phyloP scores from a whole-genome alignment of 345 rosid species.

The Bretschneidera sinensis region DNA sequence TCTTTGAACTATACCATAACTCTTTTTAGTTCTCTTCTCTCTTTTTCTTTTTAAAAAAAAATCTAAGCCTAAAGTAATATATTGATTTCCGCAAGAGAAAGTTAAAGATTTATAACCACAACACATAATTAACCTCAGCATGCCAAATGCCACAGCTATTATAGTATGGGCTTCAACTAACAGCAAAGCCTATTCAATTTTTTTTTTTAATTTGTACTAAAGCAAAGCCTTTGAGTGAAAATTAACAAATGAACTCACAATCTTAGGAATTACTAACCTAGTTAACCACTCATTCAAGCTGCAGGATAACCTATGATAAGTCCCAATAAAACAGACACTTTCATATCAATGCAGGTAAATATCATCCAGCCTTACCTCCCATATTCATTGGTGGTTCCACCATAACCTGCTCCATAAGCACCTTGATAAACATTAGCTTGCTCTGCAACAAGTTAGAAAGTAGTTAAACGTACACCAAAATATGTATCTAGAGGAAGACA shows the following conservation, averaged over 20 bases:
- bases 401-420: constrained; percentile 50
- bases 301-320: not conserved
- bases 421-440: constrained; percentile 54
- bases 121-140: not conserved
- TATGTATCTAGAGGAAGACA: not conserved
- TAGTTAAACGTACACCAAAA: constrained; percentile 6
- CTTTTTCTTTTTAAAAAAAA: too few species aligned
- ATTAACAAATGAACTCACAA: too few species aligned
- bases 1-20: too few species aligned
- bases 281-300: not conserved
- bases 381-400: constrained; percentile 30
- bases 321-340: not conserved
- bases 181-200: not conserved
- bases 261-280: not conserved
- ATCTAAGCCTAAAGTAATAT: too few species aligned
- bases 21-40: too few species aligned
- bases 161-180: not conserved
- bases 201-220: too few species aligned
- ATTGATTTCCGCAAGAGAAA: not conserved
- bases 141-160: not conserved
- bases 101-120: too few species aligned
- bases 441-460: constrained; percentile 38
- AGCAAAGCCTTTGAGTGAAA: not conserved
- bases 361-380: constrained; percentile 33
- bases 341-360: not conserved